A percentile compares a stretch with the other conserved stretches of the same genome.
Evolutionary conservation across 768 basidiomycete genomes (phyloP).

Genomic region (Goffeauzyma gilvescens): DNA sequence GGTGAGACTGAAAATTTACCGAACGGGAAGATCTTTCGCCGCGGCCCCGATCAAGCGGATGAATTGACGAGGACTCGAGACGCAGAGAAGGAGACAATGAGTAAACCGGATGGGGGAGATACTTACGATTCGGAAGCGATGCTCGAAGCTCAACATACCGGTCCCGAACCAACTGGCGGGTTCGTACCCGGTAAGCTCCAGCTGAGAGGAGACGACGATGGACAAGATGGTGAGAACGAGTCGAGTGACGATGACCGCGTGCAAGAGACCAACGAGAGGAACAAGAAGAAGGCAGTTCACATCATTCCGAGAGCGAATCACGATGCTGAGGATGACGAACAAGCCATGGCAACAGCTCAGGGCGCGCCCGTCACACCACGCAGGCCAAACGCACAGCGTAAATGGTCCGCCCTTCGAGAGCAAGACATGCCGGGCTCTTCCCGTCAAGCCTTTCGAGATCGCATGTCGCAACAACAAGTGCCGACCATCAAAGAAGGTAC

Average conservation of each 20-base stretch:
- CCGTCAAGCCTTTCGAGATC: too few relatives aligned
- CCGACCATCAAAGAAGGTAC: background rate
- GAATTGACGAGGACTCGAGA: slow-evolving; percentile 8
- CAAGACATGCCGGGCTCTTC: slow-evolving; percentile 3
- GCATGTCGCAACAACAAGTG: too few relatives aligned
- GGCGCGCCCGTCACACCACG: too few relatives aligned
- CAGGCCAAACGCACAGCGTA: slow-evolving; percentile 3
- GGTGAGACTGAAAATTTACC: slow-evolving; percentile 27
- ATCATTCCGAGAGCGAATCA: slow-evolving; percentile 7
- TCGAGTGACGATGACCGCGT: background rate
- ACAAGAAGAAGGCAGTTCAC: background rate
- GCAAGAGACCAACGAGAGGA: background rate
- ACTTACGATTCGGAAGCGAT: too few relatives aligned
- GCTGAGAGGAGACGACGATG: background rate
- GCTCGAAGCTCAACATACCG: too few relatives aligned
- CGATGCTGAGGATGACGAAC: background rate
- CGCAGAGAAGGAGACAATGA: slow-evolving; percentile 3
- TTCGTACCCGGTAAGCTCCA: background rate
- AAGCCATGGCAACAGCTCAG: background rate
- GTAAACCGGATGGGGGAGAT: too few relatives aligned
- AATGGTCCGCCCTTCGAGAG: slow-evolving; percentile 8
- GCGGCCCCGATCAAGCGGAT: slow-evolving; percentile 8
- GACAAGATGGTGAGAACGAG: background rate
- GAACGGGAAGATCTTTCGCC: slow-evolving; percentile 5
- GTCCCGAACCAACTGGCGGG: too few relatives aligned